These are phyloP conservation scores for Stephania japonica DNA, from an alignment of 164 flowering plant genomes.

Conservation along the genomic window DNA sequence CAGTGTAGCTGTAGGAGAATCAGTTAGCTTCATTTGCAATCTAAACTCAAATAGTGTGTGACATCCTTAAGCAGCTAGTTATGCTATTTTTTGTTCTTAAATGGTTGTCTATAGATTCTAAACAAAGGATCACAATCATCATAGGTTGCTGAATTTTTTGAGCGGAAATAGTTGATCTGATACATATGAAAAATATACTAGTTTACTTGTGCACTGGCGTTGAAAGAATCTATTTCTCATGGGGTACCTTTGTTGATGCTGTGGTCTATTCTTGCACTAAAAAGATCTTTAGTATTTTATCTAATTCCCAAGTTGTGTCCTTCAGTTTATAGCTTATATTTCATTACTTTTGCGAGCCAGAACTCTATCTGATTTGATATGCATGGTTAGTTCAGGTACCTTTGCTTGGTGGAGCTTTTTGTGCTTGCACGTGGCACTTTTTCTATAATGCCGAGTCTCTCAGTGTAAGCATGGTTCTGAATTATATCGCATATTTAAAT, in stretches of 20 bases:
- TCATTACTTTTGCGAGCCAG: neutral
- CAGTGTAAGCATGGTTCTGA: conserved; percentile 46
- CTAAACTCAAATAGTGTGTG: too few species aligned
- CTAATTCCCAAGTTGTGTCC: neutral
- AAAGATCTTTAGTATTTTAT: neutral
- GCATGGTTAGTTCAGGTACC: conserved; percentile 61
- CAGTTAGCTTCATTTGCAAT: too few species aligned
- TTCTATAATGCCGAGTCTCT: conserved; percentile 91
- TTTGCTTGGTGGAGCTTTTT: conserved; percentile 89
- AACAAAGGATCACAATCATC: neutral
- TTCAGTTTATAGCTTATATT: neutral
- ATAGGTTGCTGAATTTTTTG: neutral
- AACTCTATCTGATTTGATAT: neutral
- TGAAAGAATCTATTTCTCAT: too few species aligned
- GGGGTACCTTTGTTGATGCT: too few species aligned
- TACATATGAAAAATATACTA: too few species aligned
- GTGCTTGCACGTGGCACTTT: conserved; percentile 99
- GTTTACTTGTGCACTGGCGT: too few species aligned
- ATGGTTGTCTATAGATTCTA: too few species aligned
- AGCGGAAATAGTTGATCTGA: too few species aligned
- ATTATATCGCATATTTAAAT: neutral
- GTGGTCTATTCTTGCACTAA: neutral
- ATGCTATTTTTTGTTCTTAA: too few species aligned
- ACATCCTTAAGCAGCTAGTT: too few species aligned
- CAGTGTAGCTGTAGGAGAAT: too few species aligned